A percentile compares a stretch with the other conserved stretches of the same genome.
phyloP scores from a whole-genome alignment of 2,329 filamentous ascomycete species.

The Aspergillus flavus region DNA sequence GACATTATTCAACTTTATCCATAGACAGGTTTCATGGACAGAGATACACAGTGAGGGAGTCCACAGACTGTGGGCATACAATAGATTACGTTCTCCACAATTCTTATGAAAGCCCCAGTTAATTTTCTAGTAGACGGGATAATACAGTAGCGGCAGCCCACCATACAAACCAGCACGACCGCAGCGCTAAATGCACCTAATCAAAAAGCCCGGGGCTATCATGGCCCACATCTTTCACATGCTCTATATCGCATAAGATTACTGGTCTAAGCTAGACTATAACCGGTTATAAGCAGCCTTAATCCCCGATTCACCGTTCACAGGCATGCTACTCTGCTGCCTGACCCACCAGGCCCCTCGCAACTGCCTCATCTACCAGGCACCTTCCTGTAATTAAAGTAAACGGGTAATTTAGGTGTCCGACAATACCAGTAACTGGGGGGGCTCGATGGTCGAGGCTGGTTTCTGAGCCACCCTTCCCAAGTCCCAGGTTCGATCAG shows the following conservation, averaged over 20 bases:
- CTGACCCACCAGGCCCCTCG: not conserved
- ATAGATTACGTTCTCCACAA: conserved; percentile 12
- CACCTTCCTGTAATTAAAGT: not conserved
- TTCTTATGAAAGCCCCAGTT: not conserved
- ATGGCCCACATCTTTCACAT: not conserved
- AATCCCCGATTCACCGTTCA: not conserved
- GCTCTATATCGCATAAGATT: not conserved
- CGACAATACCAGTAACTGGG: too few relatives aligned
- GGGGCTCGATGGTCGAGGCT: not conserved
- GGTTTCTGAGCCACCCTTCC: too few relatives aligned
- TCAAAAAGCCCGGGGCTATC: not conserved
- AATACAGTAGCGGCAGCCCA: not conserved
- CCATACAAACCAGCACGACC: not conserved
- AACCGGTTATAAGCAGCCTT: not conserved
- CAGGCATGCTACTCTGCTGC: not conserved
- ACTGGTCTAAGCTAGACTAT: not conserved
- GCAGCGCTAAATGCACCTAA: not conserved
- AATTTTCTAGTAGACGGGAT: not conserved
- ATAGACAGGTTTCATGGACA: conserved; percentile 23
- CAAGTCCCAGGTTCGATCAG: not conserved
- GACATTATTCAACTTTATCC: conserved; percentile 15
- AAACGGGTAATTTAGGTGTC: too few relatives aligned
- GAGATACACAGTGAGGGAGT: conserved; percentile 11
- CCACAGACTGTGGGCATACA: conserved; percentile 15
- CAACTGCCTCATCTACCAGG: not conserved